Conservation (phyloP, 2,329 filamentous ascomycete genomes). For the Botryosphaeria agaves region DNA sequence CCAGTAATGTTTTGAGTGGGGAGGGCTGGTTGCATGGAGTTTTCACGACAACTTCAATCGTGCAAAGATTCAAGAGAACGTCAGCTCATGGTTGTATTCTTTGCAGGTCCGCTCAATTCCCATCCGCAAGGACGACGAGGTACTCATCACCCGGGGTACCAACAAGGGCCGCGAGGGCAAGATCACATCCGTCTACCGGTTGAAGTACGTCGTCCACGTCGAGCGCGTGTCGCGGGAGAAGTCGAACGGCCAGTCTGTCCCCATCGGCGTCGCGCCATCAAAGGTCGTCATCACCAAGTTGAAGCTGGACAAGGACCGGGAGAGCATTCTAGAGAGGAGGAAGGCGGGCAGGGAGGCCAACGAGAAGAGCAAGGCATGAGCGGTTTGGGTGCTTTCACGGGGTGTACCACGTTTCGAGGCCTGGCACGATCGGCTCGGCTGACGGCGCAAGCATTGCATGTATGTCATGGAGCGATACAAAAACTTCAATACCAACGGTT, state of each 20-base stretch:
- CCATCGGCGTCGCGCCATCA: slow-evolving; percentile 84
- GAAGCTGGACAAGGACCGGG: slow-evolving; percentile 93
- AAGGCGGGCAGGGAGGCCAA: slow-evolving; percentile 57
- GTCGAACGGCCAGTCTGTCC: slow-evolving; percentile 89
- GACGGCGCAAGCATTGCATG: slow-evolving; percentile 15
- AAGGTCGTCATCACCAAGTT: slow-evolving; percentile 98
- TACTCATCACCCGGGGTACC: slow-evolving; percentile 76
- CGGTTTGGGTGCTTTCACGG: slow-evolving; percentile 19
- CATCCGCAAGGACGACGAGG: slow-evolving; percentile 76
- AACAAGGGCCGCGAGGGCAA: slow-evolving; percentile 99
- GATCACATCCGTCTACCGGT: slow-evolving; percentile 91
- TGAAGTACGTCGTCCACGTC: slow-evolving; percentile 94
- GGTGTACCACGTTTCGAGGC: slow-evolving; percentile 9
- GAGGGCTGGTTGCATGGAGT: no score
- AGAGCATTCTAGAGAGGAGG: slow-evolving; percentile 75
- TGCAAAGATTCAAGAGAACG: no score
- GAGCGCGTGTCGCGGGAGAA: slow-evolving; percentile 96
- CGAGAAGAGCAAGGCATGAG: slow-evolving; percentile 38
- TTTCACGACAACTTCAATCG: no score
- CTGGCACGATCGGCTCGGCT: slow-evolving; percentile 2
- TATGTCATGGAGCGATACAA: slow-evolving; percentile 16
- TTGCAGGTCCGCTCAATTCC: slow-evolving; percentile 79
- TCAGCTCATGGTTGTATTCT: slow-evolving; percentile 3
- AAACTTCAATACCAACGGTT: background rate
- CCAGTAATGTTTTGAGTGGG: no score